A percentile compares a stretch with the other conserved stretches of the same genome.
phyloP scores from a whole-genome alignment of 768 basidiomycete genomes.

The Amylocystis lapponica region DNA sequence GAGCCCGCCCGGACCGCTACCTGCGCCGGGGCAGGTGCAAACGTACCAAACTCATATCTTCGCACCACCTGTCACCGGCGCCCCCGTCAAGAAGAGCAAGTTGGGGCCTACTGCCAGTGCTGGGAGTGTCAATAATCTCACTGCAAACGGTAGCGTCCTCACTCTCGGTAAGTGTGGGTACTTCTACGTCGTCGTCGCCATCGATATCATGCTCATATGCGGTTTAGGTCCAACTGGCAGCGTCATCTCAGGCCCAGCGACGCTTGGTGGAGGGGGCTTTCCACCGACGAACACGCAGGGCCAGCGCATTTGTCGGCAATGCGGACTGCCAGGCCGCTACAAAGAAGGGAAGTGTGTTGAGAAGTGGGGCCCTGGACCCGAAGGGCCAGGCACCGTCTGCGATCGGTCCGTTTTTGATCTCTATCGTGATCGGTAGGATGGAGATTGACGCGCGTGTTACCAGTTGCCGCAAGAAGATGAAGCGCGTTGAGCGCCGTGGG shows the following conservation, averaged over 20 bases:
- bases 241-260: conserved; percentile 18
- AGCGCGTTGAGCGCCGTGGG: conserved; percentile 70
- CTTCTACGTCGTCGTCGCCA: too few relatives aligned
- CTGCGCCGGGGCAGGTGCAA: conserved; percentile 32
- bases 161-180: conserved; percentile 19
- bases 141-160: conserved; percentile 17
- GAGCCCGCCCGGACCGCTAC: conserved; percentile 22
- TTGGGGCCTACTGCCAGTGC: conserved; percentile 1
- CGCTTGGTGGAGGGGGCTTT: conserved; percentile 25
- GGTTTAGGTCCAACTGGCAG: conserved; percentile 17
- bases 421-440: background rate
- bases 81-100: conserved; percentile 64
- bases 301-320: conserved; percentile 73
- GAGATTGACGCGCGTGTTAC: too few relatives aligned
- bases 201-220: background rate
- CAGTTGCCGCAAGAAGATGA: conserved; percentile 83
- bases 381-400: conserved; percentile 80
- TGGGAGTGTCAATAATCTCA: conserved; percentile 3
- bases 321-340: conserved; percentile 67
- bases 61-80: conserved; percentile 67
- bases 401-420: conserved; percentile 40
- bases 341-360: conserved; percentile 85
- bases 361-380: conserved; percentile 83
- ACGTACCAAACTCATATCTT: conserved; percentile 66
- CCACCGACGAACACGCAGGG: conserved; percentile 41